Conservation (phyloP, 2,329 filamentous ascomycete genomes). For the Alternaria brassicicola region DNA sequence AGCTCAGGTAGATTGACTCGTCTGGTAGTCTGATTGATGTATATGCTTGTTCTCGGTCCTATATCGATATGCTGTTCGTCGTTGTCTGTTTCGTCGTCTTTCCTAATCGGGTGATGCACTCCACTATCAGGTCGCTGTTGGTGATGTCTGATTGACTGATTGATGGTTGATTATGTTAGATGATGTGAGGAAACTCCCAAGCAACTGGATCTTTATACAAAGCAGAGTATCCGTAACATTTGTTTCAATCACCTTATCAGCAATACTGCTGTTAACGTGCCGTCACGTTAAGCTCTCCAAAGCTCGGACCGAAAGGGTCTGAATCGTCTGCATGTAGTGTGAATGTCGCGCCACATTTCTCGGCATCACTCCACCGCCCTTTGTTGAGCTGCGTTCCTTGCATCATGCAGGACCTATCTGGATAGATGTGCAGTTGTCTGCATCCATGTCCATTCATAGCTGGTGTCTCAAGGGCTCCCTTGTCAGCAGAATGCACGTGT, state of each 20-base stretch:
- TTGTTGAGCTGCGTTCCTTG: background rate
- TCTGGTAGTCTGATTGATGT: background rate
- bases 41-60: background rate
- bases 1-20: background rate
- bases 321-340: conserved; percentile 6
- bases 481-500: background rate
- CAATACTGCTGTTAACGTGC: conserved; percentile 10
- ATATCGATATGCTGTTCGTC: background rate
- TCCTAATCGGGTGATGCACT: background rate
- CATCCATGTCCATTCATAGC: background rate
- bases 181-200: background rate
- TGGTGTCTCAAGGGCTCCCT: background rate
- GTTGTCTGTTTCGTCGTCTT: background rate
- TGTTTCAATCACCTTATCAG: conserved; percentile 23
- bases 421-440: background rate
- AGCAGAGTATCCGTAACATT: background rate
- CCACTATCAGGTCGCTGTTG: background rate
- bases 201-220: background rate
- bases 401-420: background rate
- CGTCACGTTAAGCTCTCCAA: conserved; percentile 10
- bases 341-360: conserved; percentile 32
- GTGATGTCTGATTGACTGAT: background rate
- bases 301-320: background rate
- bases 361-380: conserved; percentile 25
- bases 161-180: background rate